Percentiles rank a stretch among this genome's conserved stretches.
phyloP scores from a whole-genome alignment of 176 grass and related monocot species.

The bread wheat (Triticum aestivum) region DNA sequence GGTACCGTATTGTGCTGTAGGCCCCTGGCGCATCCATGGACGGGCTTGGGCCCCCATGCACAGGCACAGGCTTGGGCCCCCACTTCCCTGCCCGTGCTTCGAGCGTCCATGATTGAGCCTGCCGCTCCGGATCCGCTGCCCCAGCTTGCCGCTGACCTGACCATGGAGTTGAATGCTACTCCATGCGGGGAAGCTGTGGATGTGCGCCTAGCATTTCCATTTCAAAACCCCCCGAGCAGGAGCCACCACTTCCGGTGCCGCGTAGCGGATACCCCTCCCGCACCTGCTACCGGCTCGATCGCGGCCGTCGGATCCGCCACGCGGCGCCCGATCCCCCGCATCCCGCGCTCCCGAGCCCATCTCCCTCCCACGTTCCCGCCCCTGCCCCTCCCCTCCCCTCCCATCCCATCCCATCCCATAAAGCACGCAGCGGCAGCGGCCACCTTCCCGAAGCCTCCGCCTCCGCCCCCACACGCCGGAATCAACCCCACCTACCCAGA shows the following conservation, averaged over 20 bases:
- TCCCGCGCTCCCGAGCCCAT: background rate
- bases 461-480: background rate
- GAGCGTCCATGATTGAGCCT: too few species aligned
- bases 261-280: background rate
- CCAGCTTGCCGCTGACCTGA: too few species aligned
- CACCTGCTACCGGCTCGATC: background rate
- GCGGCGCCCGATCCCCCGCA: background rate
- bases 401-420: background rate
- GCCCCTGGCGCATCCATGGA: too few species aligned
- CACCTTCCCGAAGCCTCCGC: background rate
- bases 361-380: conserved; percentile 1
- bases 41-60: too few species aligned
- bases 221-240: background rate
- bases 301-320: background rate
- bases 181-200: too few species aligned
- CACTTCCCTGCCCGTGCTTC: too few species aligned
- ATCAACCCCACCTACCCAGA: background rate
- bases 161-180: too few species aligned
- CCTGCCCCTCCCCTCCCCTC: background rate
- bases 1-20: too few species aligned
- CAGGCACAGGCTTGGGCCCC: too few species aligned
- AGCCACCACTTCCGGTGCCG: background rate
- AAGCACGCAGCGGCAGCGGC: too few species aligned
- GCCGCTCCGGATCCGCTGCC: too few species aligned
- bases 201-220: background rate